A percentile compares a stretch with the other conserved stretches of the same genome.
Conservation (phyloP, 495 filamentous ascomycete genomes). For the Daldinia bambusicola region DNA sequence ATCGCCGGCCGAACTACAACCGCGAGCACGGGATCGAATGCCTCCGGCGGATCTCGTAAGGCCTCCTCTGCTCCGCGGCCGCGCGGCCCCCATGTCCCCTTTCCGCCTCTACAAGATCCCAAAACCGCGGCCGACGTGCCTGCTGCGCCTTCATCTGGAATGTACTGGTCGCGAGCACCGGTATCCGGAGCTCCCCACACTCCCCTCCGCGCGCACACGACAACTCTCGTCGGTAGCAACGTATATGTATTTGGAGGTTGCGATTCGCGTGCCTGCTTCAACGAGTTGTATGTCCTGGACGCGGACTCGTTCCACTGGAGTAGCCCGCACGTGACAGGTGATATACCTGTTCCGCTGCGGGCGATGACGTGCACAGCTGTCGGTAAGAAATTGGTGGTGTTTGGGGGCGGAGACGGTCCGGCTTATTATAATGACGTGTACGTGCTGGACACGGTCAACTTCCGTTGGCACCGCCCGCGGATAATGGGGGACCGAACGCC, state of each 20-base stretch:
- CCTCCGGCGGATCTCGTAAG: slow-evolving; percentile 43
- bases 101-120: slow-evolving; percentile 67
- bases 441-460: slow-evolving; percentile 72
- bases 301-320: slow-evolving; percentile 74
- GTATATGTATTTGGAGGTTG: slow-evolving; percentile 75
- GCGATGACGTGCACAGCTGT: slow-evolving; percentile 75
- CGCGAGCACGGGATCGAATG: slow-evolving; percentile 25
- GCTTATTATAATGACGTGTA: slow-evolving; percentile 77
- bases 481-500: slow-evolving; percentile 64
- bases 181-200: slow-evolving; percentile 66
- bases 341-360: slow-evolving; percentile 68
- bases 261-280: slow-evolving; percentile 71
- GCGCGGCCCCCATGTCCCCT: slow-evolving; percentile 53
- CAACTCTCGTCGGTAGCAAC: slow-evolving; percentile 68
- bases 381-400: slow-evolving; percentile 71
- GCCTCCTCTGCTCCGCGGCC: slow-evolving; percentile 46
- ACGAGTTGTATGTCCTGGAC: slow-evolving; percentile 72
- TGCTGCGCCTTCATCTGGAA: slow-evolving; percentile 70
- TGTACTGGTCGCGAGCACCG: slow-evolving; percentile 73
- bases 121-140: slow-evolving; percentile 66
- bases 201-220: slow-evolving; percentile 70
- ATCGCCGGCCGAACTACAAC: slow-evolving; percentile 56
- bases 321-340: slow-evolving; percentile 66
- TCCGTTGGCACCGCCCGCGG: slow-evolving; percentile 66
- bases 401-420: slow-evolving; percentile 72